Percentiles rank a stretch among this genome's conserved stretches.
These are phyloP conservation scores for Aspergillus steynii DNA, from an alignment of 495 filamentous ascomycete species.

Conservation along the genomic window DNA sequence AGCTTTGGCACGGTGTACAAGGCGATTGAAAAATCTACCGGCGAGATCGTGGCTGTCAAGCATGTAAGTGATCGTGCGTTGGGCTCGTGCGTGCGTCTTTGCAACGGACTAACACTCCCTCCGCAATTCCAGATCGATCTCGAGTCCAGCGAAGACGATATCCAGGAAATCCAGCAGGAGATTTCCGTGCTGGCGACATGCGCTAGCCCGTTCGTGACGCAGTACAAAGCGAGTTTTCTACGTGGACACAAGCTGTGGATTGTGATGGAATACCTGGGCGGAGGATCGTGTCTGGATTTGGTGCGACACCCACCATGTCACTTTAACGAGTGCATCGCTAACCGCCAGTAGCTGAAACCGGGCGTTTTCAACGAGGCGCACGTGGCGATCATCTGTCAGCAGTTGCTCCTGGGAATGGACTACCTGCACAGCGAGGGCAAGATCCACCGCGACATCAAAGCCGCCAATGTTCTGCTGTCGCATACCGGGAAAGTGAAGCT, in stretches of 20 bases:
- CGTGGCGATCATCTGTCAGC: conserved; percentile 91
- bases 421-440: conserved; percentile 95
- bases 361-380: conserved; percentile 86
- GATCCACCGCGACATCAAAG: conserved; percentile 97
- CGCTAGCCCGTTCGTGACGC: conserved; percentile 87
- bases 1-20: conserved; percentile 98
- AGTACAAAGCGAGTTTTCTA: conserved; percentile 94
- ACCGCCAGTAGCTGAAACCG: conserved; percentile 72
- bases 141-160: conserved; percentile 96
- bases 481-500: conserved; percentile 92
- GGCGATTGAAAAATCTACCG: conserved; percentile 80
- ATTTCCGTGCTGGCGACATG: conserved; percentile 95
- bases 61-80: conserved; percentile 58
- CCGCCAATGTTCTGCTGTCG: conserved; percentile 86
- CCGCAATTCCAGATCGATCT: conserved; percentile 81
- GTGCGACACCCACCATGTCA: conserved; percentile 42
- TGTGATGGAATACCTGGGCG: conserved; percentile 96
- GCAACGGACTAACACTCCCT: conserved; percentile 24
- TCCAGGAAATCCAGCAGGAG: conserved; percentile 96
- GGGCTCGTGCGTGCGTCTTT: conserved; percentile 8
- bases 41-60: conserved; percentile 89
- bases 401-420: conserved; percentile 85
- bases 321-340: conserved; percentile 17
- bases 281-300: conserved; percentile 90
- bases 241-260: conserved; percentile 97